Percentiles rank a stretch among this genome's conserved stretches.
phyloP scores from a whole-genome alignment of 2,329 filamentous ascomycete genomes.

The Scorias spongiosa region DNA sequence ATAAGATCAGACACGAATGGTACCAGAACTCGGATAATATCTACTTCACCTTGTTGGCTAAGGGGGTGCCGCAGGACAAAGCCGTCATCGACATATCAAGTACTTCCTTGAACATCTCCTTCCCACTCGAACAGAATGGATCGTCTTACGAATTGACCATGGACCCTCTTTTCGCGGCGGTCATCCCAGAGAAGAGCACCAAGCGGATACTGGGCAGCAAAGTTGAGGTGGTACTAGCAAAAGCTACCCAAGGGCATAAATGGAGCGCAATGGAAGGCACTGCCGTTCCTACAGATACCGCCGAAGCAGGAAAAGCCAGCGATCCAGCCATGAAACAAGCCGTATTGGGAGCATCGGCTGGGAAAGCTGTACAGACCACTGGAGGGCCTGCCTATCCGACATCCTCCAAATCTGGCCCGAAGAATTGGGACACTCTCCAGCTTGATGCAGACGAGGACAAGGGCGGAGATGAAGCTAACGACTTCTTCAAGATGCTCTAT shows the following conservation, averaged over 20 bases:
- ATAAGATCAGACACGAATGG: slow-evolving; percentile 54
- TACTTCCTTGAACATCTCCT: slow-evolving; percentile 39
- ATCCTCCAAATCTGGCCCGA: slow-evolving; percentile 66
- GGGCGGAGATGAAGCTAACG: slow-evolving; percentile 49
- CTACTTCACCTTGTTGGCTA: slow-evolving; percentile 50
- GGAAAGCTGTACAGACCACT: slow-evolving; percentile 1
- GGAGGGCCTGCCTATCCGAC: slow-evolving; percentile 59
- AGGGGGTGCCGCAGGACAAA: slow-evolving; percentile 44
- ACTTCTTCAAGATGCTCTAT: slow-evolving; percentile 86
- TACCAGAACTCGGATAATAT: slow-evolving; percentile 48
- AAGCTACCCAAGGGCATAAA: slow-evolving; percentile 48
- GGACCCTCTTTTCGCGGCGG: slow-evolving; percentile 49
- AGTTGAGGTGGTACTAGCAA: slow-evolving; percentile 60
- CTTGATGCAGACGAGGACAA: slow-evolving; percentile 27
- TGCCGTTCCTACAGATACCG: slow-evolving; percentile 5
- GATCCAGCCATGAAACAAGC: slow-evolving; percentile 7
- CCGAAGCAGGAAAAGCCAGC: not conserved
- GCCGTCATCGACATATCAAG: slow-evolving; percentile 35
- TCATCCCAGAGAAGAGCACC: slow-evolving; percentile 47
- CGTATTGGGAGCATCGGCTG: slow-evolving; percentile 2
- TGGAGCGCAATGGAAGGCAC: slow-evolving; percentile 47
- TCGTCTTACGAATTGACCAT: slow-evolving; percentile 47
- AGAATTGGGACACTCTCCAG: slow-evolving; percentile 80
- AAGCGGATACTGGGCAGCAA: slow-evolving; percentile 59
- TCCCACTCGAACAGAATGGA: slow-evolving; percentile 35